Evolutionary conservation across 106 monocot species (phyloP), one percentile per base, ranked within the genome.

Genomic region (Gastrodia elata): DNA sequence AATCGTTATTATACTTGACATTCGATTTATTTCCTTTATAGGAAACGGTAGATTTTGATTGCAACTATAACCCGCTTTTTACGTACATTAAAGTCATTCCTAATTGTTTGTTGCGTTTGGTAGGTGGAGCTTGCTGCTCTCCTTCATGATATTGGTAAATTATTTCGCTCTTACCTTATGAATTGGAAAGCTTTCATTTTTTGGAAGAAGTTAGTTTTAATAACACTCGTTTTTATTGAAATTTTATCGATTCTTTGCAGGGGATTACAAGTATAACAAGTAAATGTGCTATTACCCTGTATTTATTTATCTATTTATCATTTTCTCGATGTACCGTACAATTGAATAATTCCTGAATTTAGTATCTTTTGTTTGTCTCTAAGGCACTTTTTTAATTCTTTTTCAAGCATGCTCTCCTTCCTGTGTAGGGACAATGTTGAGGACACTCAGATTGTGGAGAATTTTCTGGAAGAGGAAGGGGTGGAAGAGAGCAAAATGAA

Each of bases 221-320:
- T 64, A 7, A 30, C 8, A 15, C 10, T 64, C n/a, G 0, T 69
- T 39, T 41, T 25, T 9, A 1, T 39, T 9, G 1, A 25, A 2
- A 30, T 59, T 16, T 38, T 72, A 1, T 52, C 73, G 24, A 8
- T 80, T 83, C 2, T 1, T 11, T 87, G 78, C 92, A 97, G 97
- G 97, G 59, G 93, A 97, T 73, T 93, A 97, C 90, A 97, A 97
- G 82, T 97, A 97, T 68, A 87, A 77, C 71, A 93, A 82, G 97
- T 97, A 38, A 34, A 93, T 84, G 70, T 10, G n/a, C 35, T 68
- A 74, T 13, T 39, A 68, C 68, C 14, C 25, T 15, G 18, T 25
- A 13, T 24, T 33, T 36, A n/a, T 7, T 33, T 36, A n/a, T 7
- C 16, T 37, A 8, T 20, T 67, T 67, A 38, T 35, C 8, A 52